These are phyloP conservation scores for Plasmodium sp. DNA, from an alignment of 169 alveolate species.

Conservation along the genomic window DNA sequence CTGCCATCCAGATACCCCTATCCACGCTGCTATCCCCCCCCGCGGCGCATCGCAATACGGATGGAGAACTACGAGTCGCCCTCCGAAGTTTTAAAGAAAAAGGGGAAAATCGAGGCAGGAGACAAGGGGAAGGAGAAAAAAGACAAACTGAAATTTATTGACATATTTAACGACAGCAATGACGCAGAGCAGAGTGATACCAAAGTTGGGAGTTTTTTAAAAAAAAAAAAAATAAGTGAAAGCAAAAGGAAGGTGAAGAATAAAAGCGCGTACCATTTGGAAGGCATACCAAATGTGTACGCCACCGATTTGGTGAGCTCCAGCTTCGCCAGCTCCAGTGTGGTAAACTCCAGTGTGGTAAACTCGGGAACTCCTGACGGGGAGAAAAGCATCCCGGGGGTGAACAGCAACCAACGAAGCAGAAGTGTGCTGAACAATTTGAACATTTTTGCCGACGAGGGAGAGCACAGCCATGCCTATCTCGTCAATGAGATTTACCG, in stretches of 20 bases:
- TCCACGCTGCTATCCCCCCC: background rate
- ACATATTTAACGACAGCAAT: constrained; percentile 40
- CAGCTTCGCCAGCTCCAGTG: background rate
- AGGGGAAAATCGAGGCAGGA: background rate
- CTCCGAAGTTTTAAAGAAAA: constrained; percentile 63
- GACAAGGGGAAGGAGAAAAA: background rate
- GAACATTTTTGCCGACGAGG: background rate
- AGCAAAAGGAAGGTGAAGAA: constrained; percentile 4
- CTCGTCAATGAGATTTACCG: constrained; percentile 13
- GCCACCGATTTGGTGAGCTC: background rate
- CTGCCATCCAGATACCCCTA: background rate
- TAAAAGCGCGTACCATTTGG: background rate
- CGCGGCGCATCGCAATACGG: background rate
- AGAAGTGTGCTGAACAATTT: background rate
- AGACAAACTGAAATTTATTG: constrained; percentile 36
- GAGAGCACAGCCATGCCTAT: background rate
- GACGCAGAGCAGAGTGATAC: constrained; percentile 18
- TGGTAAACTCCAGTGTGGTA: background rate
- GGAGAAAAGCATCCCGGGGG: background rate
- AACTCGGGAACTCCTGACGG: background rate
- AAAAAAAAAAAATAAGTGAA: constrained; percentile 8
- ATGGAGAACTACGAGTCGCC: constrained; percentile 69
- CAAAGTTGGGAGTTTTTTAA: background rate
- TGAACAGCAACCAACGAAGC: background rate
- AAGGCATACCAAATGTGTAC: background rate